A percentile compares a stretch with the other conserved stretches of the same genome.
phyloP scores from a whole-genome alignment of 495 filamentous ascomycete genomes.

The Penicillium alfredii region DNA sequence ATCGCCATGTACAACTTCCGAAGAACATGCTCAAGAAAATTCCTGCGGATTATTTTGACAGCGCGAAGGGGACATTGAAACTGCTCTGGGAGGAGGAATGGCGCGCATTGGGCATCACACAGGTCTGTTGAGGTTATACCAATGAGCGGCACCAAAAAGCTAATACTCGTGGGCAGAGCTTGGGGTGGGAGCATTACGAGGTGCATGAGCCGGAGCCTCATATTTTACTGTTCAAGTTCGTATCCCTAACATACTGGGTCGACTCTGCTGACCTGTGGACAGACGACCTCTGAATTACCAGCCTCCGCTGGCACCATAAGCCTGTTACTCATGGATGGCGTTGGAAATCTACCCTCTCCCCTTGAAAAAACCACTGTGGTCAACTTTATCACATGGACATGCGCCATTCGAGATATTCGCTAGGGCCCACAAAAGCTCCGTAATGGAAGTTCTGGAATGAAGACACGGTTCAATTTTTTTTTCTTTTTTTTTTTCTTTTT shows the following conservation, averaged over 20 bases:
- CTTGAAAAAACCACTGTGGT: constrained; percentile 5
- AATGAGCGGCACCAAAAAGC: too few relatives aligned
- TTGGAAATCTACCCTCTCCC: constrained; percentile 6
- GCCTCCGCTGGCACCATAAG: constrained; percentile 50
- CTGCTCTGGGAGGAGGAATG: constrained; percentile 98
- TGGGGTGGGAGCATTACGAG: constrained; percentile 99
- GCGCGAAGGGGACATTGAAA: constrained; percentile 85
- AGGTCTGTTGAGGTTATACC: constrained; percentile 66
- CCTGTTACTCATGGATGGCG: constrained; percentile 8
- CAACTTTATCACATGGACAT: constrained; percentile 16
- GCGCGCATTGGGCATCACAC: constrained; percentile 92
- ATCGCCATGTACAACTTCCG: constrained; percentile 93
- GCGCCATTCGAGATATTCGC: constrained; percentile 17
- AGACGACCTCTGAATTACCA: constrained; percentile 87
- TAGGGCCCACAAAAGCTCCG: constrained; percentile 25
- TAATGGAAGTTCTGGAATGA: constrained; percentile 29
- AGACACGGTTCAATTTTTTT: constrained; percentile 28
- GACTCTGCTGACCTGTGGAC: constrained; percentile 8
- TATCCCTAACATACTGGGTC: constrained; percentile 4
- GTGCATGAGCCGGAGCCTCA: constrained; percentile 98
- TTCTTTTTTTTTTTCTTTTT: constrained; percentile 12
- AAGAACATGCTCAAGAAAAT: constrained; percentile 98
- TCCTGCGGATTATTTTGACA: constrained; percentile 91
- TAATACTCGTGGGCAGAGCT: too few relatives aligned
- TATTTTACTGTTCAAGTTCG: constrained; percentile 96